These are phyloP conservation scores for Coniochaeta ligniaria DNA, from an alignment of 2,329 filamentous ascomycete species.

Conservation along the genomic window DNA sequence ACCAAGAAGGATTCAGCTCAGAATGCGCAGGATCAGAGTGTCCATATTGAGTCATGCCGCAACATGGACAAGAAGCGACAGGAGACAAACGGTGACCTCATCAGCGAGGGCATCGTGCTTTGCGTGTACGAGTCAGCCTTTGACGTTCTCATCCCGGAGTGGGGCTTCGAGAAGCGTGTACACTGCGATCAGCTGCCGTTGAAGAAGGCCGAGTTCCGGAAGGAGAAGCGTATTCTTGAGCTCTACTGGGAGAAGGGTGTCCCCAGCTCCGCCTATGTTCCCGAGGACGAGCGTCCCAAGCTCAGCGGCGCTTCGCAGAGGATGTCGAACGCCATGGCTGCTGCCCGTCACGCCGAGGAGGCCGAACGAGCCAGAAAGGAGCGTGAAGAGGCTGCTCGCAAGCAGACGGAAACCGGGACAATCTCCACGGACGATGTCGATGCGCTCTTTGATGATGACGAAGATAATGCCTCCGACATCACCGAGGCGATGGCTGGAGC, in stretches of 20 bases:
- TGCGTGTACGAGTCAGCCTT: constrained; percentile 99
- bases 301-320: constrained; percentile 61
- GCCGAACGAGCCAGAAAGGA: constrained; percentile 77
- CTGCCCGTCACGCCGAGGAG: constrained; percentile 73
- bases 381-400: constrained; percentile 82
- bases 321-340: constrained; percentile 66
- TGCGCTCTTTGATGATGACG: constrained; percentile 91
- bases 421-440: constrained; percentile 91
- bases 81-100: constrained; percentile 81
- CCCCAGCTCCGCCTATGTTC: constrained; percentile 89
- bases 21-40: constrained; percentile 95
- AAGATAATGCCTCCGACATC: constrained; percentile 78
- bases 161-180: constrained; percentile 97
- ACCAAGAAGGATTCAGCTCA: constrained; percentile 98
- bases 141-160: constrained; percentile 95
- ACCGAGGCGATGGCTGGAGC: constrained; percentile 90
- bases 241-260: constrained; percentile 99
- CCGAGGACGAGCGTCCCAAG: constrained; percentile 93
- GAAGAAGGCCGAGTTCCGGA: constrained; percentile 99
- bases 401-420: constrained; percentile 90
- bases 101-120: constrained; percentile 91
- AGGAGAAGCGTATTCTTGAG: constrained; percentile 89
- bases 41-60: constrained; percentile 95
- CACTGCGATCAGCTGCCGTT: constrained; percentile 96
- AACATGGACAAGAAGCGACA: constrained; percentile 89